Evolutionary conservation across 106 monocot genomes (phyloP).

Genomic region (Dendrobium catenatum): DNA sequence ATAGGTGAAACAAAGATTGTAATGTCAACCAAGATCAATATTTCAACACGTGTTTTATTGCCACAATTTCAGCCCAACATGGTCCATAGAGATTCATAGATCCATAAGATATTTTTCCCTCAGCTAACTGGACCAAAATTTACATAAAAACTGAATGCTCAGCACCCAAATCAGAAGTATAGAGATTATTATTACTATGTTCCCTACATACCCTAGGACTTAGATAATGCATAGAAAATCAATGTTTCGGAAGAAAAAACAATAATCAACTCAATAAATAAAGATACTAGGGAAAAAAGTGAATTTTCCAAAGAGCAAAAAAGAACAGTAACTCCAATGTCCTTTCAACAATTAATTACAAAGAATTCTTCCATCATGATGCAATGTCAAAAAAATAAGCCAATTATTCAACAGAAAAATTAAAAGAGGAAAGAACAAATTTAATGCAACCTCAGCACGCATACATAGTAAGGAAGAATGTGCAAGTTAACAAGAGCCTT

Average conservation of each 20-base stretch:
- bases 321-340: background rate
- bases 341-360: background rate
- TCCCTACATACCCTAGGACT: background rate
- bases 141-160: background rate
- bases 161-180: background rate
- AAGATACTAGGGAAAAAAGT: background rate
- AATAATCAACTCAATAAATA: background rate
- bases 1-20: background rate
- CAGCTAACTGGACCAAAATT: background rate
- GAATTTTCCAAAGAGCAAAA: background rate
- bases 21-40: background rate
- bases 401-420: background rate
- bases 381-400: background rate
- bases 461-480: background rate
- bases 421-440: background rate
- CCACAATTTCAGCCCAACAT: background rate
- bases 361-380: background rate
- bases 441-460: background rate
- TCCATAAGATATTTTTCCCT: background rate
- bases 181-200: background rate
- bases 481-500: slow-evolving; percentile 5
- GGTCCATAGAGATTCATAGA: background rate
- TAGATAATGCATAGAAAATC: background rate
- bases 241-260: background rate
- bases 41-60: no score